Base-by-base conservation (phyloP, 2,329 filamentous ascomycete genomes). In the Colletotrichum liaoningense region DNA sequence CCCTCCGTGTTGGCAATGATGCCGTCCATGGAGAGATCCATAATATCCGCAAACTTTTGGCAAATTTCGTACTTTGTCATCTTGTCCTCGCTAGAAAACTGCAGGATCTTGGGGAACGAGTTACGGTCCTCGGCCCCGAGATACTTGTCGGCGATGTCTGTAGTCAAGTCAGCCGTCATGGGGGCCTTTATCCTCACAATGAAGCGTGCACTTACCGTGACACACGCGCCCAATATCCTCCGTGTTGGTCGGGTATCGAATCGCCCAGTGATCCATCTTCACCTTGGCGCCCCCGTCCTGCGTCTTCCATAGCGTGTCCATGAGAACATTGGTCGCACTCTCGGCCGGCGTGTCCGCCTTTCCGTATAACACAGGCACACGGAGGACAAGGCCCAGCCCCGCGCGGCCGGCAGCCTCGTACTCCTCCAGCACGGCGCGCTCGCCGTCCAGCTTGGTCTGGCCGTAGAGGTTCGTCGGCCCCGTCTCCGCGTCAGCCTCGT, bases 21-120 rank as follows among this genome's bases (percentile, higher is more conserved):
- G 8, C 89, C 88, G 59, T 91, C 89, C 24, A 93, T 86, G 12
- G 93, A 88, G 68, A 97, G 80, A 0, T 93, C 94, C 88, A 97
- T 91, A 72, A 97, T 94, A 72, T 95, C 91, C 4, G 91, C 93
- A 79, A 98, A 92, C 11, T 88, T 84, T 83, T 94, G 85, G 81
- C 94, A 95, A 69, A 98, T 97, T 81, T 96, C 92, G 81, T 95
- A 97, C 85, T 98, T 98, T 59, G 95, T 98, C 86, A 92, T 93
- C 76, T 88, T 90, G 77, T 97, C 94, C 82, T 98, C 94, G 58
- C 94, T 95, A 3, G 93, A 94, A 83, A 97, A 97, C 67, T 98
- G 95, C 22, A 98, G 86, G 56, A 95, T 89, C 33, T 80, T 84
- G 0, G 95, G 95, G 52, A 97, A 83, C 19, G 84, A 79, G 12